Conservation (phyloP, 2,329 filamentous ascomycete species). For the Xylariaceae sp. region DNA sequence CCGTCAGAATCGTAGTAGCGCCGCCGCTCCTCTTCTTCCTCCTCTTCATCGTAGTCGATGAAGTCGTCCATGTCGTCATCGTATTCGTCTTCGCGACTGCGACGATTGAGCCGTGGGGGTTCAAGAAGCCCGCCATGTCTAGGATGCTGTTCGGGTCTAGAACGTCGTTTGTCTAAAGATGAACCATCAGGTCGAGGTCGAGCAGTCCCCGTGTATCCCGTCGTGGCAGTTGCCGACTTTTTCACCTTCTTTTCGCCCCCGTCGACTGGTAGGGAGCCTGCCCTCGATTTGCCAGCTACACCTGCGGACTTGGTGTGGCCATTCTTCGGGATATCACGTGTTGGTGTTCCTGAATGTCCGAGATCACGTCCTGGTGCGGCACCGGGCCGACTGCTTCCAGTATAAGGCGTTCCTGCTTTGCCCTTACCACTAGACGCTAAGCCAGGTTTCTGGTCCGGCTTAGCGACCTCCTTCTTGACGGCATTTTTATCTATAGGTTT, state of each 20-base stretch:
- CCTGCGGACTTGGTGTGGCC: constrained; percentile 21
- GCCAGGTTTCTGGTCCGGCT: constrained; percentile 38
- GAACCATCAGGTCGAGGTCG: constrained; percentile 49
- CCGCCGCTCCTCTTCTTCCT: constrained; percentile 38
- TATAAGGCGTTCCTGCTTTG: constrained; percentile 23
- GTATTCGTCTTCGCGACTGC: constrained; percentile 54
- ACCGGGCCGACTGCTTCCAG: constrained; percentile 21
- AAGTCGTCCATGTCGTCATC: constrained; percentile 56
- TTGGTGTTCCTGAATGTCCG: constrained; percentile 11
- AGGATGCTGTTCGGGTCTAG: constrained; percentile 14
- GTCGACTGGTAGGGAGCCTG: constrained; percentile 29
- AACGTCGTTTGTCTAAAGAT: constrained; percentile 27
- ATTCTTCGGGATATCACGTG: constrained; percentile 18
- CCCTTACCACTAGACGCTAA: constrained; percentile 25
- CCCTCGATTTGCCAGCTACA: constrained; percentile 23
- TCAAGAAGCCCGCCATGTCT: constrained; percentile 31
- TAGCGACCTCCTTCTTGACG: constrained; percentile 44
- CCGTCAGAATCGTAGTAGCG: constrained; percentile 58
- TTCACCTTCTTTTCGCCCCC: constrained; percentile 53
- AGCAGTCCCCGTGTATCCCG: constrained; percentile 60
- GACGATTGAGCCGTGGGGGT: constrained; percentile 30
- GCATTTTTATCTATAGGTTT: constrained; percentile 63
- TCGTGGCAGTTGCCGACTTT: constrained; percentile 57
- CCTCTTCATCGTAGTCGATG: constrained; percentile 56
- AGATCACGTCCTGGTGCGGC: constrained; percentile 17